Evolutionary conservation across 768 basidiomycete genomes (phyloP).

Genomic region (Lanmaoa rubissima): DNA sequence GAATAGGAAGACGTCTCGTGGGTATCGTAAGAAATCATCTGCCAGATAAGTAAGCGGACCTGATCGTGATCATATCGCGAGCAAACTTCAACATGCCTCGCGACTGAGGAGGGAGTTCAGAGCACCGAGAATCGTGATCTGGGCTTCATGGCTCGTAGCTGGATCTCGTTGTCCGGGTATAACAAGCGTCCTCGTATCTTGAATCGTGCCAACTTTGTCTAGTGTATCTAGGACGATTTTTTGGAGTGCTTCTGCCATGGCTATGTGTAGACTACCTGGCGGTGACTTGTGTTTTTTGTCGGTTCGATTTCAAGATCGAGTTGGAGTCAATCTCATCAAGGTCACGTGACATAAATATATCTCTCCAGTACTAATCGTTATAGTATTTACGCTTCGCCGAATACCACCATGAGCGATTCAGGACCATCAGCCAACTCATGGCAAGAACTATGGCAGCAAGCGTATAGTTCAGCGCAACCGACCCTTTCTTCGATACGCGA

Average conservation of each 20-base stretch:
- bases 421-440: slow-evolving; percentile 14
- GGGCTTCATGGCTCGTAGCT: slow-evolving; percentile 69
- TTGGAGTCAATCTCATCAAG: slow-evolving; percentile 19
- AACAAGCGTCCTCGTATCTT: slow-evolving; percentile 66
- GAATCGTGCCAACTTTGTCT: slow-evolving; percentile 50
- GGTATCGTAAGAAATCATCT: slow-evolving; percentile 85
- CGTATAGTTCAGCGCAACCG: slow-evolving; percentile 63
- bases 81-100: slow-evolving; percentile 53
- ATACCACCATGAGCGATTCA: slow-evolving; percentile 16
- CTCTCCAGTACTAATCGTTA: background rate
- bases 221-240: slow-evolving; percentile 76
- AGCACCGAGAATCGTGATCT: slow-evolving; percentile 83
- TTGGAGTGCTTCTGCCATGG: slow-evolving; percentile 78
- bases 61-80: slow-evolving; percentile 2
- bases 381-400: background rate
- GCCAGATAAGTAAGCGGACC: slow-evolving; percentile 13
- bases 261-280: slow-evolving; percentile 1
- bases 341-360: slow-evolving; percentile 12
- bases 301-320: background rate
- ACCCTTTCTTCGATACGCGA: slow-evolving; percentile 47
- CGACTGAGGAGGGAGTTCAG: slow-evolving; percentile 87
- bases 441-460: slow-evolving; percentile 50
- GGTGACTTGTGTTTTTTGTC: background rate
- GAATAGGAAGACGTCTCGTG: slow-evolving; percentile 73
- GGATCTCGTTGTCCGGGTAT: slow-evolving; percentile 61